Percentiles rank a stretch among this genome's conserved stretches.
Evolutionary conservation across 2,329 filamentous ascomycete genomes (phyloP).

Genomic region (Trichothecium sympodiale): DNA sequence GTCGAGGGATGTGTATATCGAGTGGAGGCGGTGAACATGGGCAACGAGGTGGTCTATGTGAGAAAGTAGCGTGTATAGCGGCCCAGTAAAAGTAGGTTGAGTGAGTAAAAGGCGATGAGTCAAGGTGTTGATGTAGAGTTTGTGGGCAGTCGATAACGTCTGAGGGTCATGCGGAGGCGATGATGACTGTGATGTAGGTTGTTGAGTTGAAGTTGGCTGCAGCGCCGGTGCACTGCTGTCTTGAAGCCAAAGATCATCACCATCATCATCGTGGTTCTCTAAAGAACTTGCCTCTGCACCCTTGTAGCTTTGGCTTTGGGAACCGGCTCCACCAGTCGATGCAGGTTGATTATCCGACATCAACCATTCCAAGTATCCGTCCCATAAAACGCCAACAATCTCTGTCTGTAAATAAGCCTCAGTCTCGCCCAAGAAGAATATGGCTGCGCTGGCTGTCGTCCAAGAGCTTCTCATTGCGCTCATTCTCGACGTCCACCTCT

Average conservation of each 20-base stretch:
- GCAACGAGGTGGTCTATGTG: slow-evolving; percentile 76
- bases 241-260: slow-evolving; percentile 18
- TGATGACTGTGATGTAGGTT: too few relatives aligned
- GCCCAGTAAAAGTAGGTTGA: slow-evolving; percentile 48
- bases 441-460: slow-evolving; percentile 77
- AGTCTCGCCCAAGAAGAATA: slow-evolving; percentile 83
- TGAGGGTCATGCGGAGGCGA: slow-evolving; percentile 61
- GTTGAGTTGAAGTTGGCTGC: slow-evolving; percentile 9
- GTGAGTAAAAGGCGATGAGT: slow-evolving; percentile 56
- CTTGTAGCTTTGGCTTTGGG: too few relatives aligned
- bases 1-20: slow-evolving; percentile 67
- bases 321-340: background rate
- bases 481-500: slow-evolving; percentile 51
- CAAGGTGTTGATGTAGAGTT: slow-evolving; percentile 61
- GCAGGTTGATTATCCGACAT: slow-evolving; percentile 12
- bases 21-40: slow-evolving; percentile 63
- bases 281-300: background rate
- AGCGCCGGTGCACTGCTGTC: slow-evolving; percentile 14
- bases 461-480: slow-evolving; percentile 70
- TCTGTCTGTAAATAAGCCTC: slow-evolving; percentile 85
- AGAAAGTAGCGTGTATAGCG: slow-evolving; percentile 55
- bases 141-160: slow-evolving; percentile 69
- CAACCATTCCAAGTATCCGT: slow-evolving; percentile 69
- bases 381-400: slow-evolving; percentile 71
- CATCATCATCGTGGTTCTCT: slow-evolving; percentile 4